These are phyloP conservation scores for Isabelozyma gotoi DNA, from an alignment of 805 yeast species.

Conservation along the genomic window DNA sequence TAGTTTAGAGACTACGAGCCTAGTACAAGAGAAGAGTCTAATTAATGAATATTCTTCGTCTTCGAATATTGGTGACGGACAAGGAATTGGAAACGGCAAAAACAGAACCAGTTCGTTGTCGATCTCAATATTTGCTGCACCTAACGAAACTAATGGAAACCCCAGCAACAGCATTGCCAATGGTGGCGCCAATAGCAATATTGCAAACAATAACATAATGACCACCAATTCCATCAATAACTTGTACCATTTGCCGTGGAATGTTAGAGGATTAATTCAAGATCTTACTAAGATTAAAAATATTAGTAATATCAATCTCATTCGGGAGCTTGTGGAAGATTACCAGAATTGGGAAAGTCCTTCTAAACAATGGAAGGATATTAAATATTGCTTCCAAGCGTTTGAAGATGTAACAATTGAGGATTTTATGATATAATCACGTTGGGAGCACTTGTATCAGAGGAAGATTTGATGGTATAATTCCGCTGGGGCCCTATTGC, in stretches of 20 bases:
- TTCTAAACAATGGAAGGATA: conserved; percentile 29
- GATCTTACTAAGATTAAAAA: conserved; percentile 33
- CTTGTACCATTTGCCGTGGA: conserved; percentile 37
- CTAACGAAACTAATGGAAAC: not conserved
- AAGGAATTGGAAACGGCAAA: not conserved
- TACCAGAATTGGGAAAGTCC: conserved; percentile 30
- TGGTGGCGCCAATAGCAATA: not conserved
- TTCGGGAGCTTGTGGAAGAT: conserved; percentile 21
- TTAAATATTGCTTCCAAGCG: conserved; percentile 32
- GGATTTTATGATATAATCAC: conserved; percentile 17
- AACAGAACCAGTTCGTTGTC: not conserved
- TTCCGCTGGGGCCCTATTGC: no score
- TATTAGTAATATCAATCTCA: conserved; percentile 21
- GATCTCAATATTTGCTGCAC: not conserved
- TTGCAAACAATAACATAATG: not conserved
- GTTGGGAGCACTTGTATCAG: no score
- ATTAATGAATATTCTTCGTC: not conserved
- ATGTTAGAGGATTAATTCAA: conserved; percentile 34
- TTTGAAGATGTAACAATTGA: conserved; percentile 29
- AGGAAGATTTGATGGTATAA: no score
- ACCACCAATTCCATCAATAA: not conserved
- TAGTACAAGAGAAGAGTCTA: conserved; percentile 16
- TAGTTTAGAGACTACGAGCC: conserved; percentile 36
- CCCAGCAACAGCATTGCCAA: not conserved
- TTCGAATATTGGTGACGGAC: not conserved